Base-by-base conservation (phyloP, 805 yeast species). In the Spathaspora gorwiae region DNA sequence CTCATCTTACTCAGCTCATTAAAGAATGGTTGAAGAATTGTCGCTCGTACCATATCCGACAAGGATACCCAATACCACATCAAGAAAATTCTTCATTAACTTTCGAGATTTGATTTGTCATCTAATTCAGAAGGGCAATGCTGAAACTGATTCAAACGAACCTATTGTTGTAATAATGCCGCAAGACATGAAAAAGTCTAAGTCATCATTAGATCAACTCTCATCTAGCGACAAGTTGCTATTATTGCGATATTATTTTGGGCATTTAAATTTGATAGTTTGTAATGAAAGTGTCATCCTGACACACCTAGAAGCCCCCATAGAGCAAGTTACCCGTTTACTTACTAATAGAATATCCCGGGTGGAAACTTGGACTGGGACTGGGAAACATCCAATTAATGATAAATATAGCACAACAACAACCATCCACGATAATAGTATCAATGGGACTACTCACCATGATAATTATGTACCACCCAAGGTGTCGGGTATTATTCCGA, bases 361-460 rank as follows among this genome's bases (percentile, higher is more conserved):
- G 44, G 65, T 75, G 49, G 64, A 73, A 58, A 62, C 66, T 13
- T 70, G 75, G 75, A 70, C 74, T 1, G 75, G 74, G 13, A 66
- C 72, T 8, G 64, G 67, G 3, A 42, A 47, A 5, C 36, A 43
- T 33, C 47, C 48, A 35, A 43, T 59, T 15, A 39, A 39, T 30
- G 41, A 39, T 32, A 39, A 39, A 32, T 39, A 39, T 19, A 35
- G 13, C 37, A 10, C 37, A 14, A 35, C 37, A 19, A 19, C 26
- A 35, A 27, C 12, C 13, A 24, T 14, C 5, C 8, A 10, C 30
- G 14, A 39, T 13, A 12, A 11, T 19, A 15, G 15, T 13, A 38
- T 26, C 26, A 15, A 24, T 6, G 33, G 15, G 37, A 39, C 35
- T 33, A 29, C 14, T 32, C 40, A 38, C 11, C 37, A 5, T 14